Conservation (phyloP, 2,329 filamentous ascomycete genomes). For the Clarireedia monteithiana region DNA sequence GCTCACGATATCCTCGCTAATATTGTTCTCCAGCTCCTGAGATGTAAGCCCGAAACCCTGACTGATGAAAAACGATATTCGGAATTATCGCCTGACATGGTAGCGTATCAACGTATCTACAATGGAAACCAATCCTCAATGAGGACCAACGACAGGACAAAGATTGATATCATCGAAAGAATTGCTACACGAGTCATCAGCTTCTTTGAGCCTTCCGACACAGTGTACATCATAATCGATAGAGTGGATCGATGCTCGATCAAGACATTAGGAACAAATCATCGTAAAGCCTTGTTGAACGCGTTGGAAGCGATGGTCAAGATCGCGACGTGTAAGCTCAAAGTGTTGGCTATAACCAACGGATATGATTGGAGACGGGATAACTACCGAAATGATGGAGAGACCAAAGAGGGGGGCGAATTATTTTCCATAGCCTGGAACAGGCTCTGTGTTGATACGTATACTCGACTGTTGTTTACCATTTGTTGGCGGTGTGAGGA, state of each 20-base stretch:
- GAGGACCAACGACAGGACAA: neutral
- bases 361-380: neutral
- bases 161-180: neutral
- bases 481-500: no score
- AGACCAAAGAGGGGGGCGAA: no score
- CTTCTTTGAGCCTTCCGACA: neutral
- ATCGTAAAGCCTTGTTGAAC: neutral
- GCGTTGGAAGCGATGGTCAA: neutral
- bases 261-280: neutral
- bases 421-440: no score
- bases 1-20: neutral
- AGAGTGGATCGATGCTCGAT: neutral
- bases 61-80: neutral
- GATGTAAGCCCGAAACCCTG: no score
- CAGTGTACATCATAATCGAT: neutral
- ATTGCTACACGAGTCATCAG: neutral
- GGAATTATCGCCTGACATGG: neutral
- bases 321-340: neutral
- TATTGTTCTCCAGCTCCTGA: neutral
- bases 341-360: neutral
- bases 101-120: no score
- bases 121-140: no score
- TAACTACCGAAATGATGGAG: no score
- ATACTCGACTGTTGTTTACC: no score
- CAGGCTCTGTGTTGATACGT: no score